Evolutionary conservation across 176 grass and related monocot genomes (phyloP).

Genomic region (Musa acuminata): DNA sequence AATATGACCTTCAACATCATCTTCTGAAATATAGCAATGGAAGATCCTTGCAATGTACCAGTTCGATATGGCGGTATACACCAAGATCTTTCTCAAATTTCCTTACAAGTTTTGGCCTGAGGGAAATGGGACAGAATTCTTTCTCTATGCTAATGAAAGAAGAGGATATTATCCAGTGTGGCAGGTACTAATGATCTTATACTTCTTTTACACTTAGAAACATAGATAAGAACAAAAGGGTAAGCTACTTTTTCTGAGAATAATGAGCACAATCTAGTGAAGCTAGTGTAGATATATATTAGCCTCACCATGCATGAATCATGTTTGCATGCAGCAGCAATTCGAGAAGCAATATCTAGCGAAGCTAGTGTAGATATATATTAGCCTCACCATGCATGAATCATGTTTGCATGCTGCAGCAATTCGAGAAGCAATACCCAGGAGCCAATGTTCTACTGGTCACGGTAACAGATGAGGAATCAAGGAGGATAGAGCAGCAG

Average conservation of each 20-base stretch:
- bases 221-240: too few species aligned
- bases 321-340: constrained; percentile 11
- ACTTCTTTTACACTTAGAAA: neutral
- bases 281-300: too few species aligned
- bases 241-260: too few species aligned
- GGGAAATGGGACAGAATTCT: constrained; percentile 46
- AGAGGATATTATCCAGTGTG: constrained; percentile 55
- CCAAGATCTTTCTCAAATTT: constrained; percentile 70
- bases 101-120: constrained; percentile 53
- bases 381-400: too few species aligned
- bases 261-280: too few species aligned
- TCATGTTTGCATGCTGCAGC: constrained; percentile 7
- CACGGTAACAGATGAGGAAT: constrained; percentile 56
- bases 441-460: constrained; percentile 48
- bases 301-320: too few species aligned
- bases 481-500: constrained; percentile 53
- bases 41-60: constrained; percentile 45
- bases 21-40: constrained; percentile 13
- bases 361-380: too few species aligned
- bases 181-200: constrained; percentile 25
- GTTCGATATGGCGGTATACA: constrained; percentile 62
- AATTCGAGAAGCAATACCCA: constrained; percentile 43
- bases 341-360: constrained; percentile 18
- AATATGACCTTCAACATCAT: neutral
- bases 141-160: constrained; percentile 43